phyloP scores from a whole-genome alignment of 2,329 filamentous ascomycete species.

The Colletotrichum lindemuthianum region DNA sequence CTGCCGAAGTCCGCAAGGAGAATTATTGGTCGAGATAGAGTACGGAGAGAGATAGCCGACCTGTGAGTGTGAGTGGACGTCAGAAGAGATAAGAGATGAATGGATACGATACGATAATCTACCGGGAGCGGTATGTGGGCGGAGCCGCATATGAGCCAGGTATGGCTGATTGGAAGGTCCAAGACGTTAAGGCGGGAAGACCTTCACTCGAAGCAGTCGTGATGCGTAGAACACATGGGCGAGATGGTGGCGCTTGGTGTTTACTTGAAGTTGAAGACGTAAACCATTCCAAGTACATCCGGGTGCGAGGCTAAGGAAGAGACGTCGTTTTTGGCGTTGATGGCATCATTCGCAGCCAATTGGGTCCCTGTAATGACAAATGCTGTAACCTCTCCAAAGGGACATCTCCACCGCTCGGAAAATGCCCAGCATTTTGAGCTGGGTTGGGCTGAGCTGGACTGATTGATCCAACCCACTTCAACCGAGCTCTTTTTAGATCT shows the following conservation, averaged over 20 bases:
- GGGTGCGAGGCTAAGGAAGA: slow-evolving; percentile 20
- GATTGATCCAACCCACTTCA: not conserved
- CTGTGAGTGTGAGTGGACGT: not conserved
- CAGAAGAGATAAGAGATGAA: slow-evolving; percentile 26
- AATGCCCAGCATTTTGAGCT: slow-evolving; percentile 18
- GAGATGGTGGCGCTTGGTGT: not conserved
- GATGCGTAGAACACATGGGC: not conserved
- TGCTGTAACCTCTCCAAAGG: slow-evolving; percentile 2
- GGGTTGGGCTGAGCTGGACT: too few species aligned
- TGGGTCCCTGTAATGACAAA: slow-evolving; percentile 25
- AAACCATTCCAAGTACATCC: not conserved
- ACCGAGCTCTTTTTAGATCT: not conserved
- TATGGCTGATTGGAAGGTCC: slow-evolving; percentile 7
- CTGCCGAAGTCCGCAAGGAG: slow-evolving; percentile 13
- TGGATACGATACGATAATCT: not conserved
- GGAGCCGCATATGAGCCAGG: not conserved
- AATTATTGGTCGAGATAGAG: slow-evolving; percentile 17
- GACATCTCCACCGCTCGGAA: slow-evolving; percentile 19
- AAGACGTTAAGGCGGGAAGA: not conserved
- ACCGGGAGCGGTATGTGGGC: slow-evolving; percentile 23
- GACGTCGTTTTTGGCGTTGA: slow-evolving; percentile 3
- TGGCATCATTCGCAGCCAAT: slow-evolving; percentile 31
- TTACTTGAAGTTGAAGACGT: slow-evolving; percentile 1
- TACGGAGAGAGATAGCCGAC: slow-evolving; percentile 11
- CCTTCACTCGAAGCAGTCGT: slow-evolving; percentile 1